phyloP scores from a whole-genome alignment of 208 protist genomes.

The Strigomonas culicis region DNA sequence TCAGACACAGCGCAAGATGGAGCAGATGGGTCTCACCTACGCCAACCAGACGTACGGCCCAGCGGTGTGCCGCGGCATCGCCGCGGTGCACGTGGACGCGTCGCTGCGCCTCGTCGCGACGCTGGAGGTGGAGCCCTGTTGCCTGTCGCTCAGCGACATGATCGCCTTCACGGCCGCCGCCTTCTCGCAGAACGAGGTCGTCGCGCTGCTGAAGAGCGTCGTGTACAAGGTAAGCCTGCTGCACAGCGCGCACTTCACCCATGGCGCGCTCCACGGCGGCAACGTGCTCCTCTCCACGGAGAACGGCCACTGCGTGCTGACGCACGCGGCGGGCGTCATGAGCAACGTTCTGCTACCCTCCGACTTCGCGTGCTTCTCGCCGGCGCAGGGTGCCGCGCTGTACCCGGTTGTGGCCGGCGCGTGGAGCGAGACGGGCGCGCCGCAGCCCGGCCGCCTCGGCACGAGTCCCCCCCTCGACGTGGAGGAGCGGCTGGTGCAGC shows the following conservation, averaged over 20 bases:
- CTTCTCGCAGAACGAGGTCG: slow-evolving; percentile 31
- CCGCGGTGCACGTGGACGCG: slow-evolving; percentile 52
- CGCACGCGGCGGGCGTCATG: slow-evolving; percentile 54
- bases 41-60: not conserved
- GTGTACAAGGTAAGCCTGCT: slow-evolving; percentile 36
- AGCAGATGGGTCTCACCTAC: not conserved
- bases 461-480: not conserved
- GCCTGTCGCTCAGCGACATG: slow-evolving; percentile 54
- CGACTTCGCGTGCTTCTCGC: slow-evolving; percentile 47
- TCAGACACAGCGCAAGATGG: too few species aligned
- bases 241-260: slow-evolving; percentile 57
- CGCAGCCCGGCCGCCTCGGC: not conserved
- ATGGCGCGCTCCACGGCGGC: slow-evolving; percentile 72
- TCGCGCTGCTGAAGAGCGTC: slow-evolving; percentile 49
- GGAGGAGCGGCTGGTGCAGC: slow-evolving; percentile 1
- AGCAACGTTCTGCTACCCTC: slow-evolving; percentile 30
- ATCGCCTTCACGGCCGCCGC: slow-evolving; percentile 35
- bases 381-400: slow-evolving; percentile 23
- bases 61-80: slow-evolving; percentile 41
- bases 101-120: slow-evolving; percentile 53
- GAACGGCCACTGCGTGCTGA: slow-evolving; percentile 56
- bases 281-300: slow-evolving; percentile 72
- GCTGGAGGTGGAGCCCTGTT: slow-evolving; percentile 53
- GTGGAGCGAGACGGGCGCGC: not conserved
- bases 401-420: slow-evolving; percentile 15